These are phyloP conservation scores for Tetrapyrgos nigripes DNA, from an alignment of 1,284 basidiomycete genomes.

Conservation along the genomic window DNA sequence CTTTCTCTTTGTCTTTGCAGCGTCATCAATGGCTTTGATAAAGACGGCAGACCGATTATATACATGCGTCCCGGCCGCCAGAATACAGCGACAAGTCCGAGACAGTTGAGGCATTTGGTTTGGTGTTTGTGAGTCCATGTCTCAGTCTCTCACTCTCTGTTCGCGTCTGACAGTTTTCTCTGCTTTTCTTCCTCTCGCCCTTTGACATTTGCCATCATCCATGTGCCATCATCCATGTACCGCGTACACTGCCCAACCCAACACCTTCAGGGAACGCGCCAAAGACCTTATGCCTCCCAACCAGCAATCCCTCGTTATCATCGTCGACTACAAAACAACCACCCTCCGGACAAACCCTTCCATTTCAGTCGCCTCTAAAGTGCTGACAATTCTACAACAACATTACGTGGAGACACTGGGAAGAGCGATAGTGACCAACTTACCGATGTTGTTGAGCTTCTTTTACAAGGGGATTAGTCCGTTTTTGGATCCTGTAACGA, in stretches of 20 bases:
- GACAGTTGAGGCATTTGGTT: constrained; percentile 83
- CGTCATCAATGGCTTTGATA: constrained; percentile 83
- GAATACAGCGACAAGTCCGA: constrained; percentile 77
- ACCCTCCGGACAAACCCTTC: constrained; percentile 85
- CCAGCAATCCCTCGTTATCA: constrained; percentile 81
- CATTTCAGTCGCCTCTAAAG: constrained; percentile 79
- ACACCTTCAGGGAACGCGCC: constrained; percentile 85
- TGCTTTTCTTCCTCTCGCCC: constrained; percentile 3
- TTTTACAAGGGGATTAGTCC: constrained; percentile 90
- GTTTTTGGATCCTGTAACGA: constrained; percentile 89
- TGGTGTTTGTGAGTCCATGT: constrained; percentile 77
- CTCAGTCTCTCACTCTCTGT: not conserved
- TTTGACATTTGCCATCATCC: too few species aligned
- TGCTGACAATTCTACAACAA: constrained; percentile 84
- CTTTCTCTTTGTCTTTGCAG: constrained; percentile 41
- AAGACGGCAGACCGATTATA: constrained; percentile 80
- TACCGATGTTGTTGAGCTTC: constrained; percentile 80
- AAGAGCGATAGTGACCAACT: constrained; percentile 84
- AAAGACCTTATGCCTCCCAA: constrained; percentile 86
- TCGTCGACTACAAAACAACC: constrained; percentile 85
- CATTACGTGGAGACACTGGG: constrained; percentile 93
- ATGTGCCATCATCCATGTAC: too few species aligned
- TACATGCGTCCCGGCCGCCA: constrained; percentile 87
- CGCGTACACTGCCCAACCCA: too few species aligned
- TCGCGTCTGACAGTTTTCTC: too few species aligned